phyloP scores from a whole-genome alignment of 306 rosid genomes.

The Crotalaria pallida region DNA sequence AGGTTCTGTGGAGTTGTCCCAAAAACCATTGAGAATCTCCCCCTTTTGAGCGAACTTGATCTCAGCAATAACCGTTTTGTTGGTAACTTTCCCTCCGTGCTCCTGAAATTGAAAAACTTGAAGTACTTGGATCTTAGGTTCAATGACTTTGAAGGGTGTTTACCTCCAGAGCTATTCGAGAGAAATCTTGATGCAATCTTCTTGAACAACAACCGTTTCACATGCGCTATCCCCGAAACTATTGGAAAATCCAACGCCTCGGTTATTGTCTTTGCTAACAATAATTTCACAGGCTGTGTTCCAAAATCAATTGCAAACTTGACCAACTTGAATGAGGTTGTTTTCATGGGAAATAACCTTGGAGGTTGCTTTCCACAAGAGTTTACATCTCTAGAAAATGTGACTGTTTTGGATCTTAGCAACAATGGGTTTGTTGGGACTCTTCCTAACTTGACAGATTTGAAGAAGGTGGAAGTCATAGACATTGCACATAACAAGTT shows the following conservation, averaged over 20 bases:
- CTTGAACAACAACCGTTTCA: slow-evolving; percentile 64
- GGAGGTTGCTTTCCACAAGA: slow-evolving; percentile 70
- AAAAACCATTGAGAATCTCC: slow-evolving; percentile 15
- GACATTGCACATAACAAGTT: slow-evolving; percentile 39
- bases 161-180: slow-evolving; percentile 36
- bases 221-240: slow-evolving; percentile 46
- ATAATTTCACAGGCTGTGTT: slow-evolving; percentile 61
- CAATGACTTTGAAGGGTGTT: slow-evolving; percentile 42
- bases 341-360: slow-evolving; percentile 45
- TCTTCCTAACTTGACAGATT: slow-evolving; percentile 33
- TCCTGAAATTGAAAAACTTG: slow-evolving; percentile 30
- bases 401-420: slow-evolving; percentile 42
- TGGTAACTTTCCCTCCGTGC: slow-evolving; percentile 35
- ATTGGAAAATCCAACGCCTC: slow-evolving; percentile 56
- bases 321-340: slow-evolving; percentile 51
- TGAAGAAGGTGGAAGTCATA: slow-evolving; percentile 43
- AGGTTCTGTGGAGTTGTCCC: slow-evolving; percentile 54
- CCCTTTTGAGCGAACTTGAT: slow-evolving; percentile 40
- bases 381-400: slow-evolving; percentile 35
- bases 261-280: slow-evolving; percentile 53
- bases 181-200: slow-evolving; percentile 57
- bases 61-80: slow-evolving; percentile 50
- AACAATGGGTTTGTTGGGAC: slow-evolving; percentile 45
- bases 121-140: slow-evolving; percentile 40
- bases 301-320: slow-evolving; percentile 52